Base-by-base conservation (phyloP, 208 protist genomes). In the Sergeia podlipaevii region DNA sequence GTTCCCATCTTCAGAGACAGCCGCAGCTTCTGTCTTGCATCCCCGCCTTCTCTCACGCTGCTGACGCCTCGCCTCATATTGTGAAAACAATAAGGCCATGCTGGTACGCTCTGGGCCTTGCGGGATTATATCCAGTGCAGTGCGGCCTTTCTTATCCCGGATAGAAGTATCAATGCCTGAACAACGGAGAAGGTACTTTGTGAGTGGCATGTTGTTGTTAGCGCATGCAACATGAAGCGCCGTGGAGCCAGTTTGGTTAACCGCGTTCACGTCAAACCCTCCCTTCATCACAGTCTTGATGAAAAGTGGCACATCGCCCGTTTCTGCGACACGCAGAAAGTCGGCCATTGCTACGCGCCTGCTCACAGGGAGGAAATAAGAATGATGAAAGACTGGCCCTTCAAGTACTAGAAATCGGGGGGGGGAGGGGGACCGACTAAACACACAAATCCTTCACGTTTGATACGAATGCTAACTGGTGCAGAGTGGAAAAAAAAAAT, bases 201-300 rank as follows among this genome's bases (percentile, higher is more conserved):
- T 64, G 41, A 92, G 54, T 0, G 49, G 18, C 4, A 44, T 38
- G 30, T 76, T 55, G 24, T 74, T 62, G 10, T 77, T 52, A 32
- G 68, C 34, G 46, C 75, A 80, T n/a, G 81, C 85, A 42, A 85
- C 67, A 56, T 93, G 85, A 42, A 94, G 73, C 23, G 83, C 69
- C 0, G 87, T 94, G 2, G 63, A 65, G 5, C 79, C 81, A 13
- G 72, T 11, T 2, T 68, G 47, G 58, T 94, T 83, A 0, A 73
- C 49, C 8, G 55, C 66, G 46, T 78, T 79, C 3, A 89, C 68
- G 55, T 89, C 61, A 5, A 79, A 54, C 26, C 56, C 69, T n/a
- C 64, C 60, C 42, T 66, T 64, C 64, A 77, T 88, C 3, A 74
- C 43, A 0, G 72, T 27, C 54, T 79, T 80, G 21, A 84, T 68